A percentile compares a stretch with the other conserved stretches of the same genome.
Conservation (phyloP, 306 rosid genomes). For the Dryas octopetala region DNA sequence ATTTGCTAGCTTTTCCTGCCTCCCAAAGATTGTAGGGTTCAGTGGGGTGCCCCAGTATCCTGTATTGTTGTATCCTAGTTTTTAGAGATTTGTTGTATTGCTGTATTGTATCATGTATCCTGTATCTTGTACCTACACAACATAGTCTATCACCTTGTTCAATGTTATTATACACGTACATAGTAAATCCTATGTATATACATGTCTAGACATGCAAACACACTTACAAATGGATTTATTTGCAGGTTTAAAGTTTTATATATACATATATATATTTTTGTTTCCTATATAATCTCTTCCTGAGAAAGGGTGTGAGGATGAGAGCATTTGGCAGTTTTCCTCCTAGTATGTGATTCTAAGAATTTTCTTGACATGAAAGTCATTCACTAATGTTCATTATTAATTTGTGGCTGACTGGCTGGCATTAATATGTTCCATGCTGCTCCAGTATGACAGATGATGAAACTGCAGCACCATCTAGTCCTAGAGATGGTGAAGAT, state of each 20-base stretch:
- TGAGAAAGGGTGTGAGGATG: not conserved
- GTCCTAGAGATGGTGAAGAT: slow-evolving; percentile 97
- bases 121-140: not conserved
- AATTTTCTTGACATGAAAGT: not conserved
- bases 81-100: not conserved
- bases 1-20: too few species aligned
- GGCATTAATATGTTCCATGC: slow-evolving; percentile 8
- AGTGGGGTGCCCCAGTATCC: too few species aligned
- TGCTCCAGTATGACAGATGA: slow-evolving; percentile 89
- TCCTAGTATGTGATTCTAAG: not conserved
- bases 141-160: not conserved
- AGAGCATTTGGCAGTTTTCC: not conserved
- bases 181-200: not conserved
- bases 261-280: not conserved
- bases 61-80: not conserved
- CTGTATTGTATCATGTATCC: not conserved
- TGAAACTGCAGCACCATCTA: slow-evolving; percentile 64
- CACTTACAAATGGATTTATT: not conserved
- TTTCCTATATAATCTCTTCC: not conserved
- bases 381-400: not conserved
- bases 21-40: too few species aligned
- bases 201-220: not conserved
- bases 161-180: not conserved
- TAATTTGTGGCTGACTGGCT: not conserved
- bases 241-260: not conserved